A percentile compares a stretch with the other conserved stretches of the same genome.
Evolutionary conservation across 768 basidiomycete species (phyloP).

Genomic region (Boletales sp.): DNA sequence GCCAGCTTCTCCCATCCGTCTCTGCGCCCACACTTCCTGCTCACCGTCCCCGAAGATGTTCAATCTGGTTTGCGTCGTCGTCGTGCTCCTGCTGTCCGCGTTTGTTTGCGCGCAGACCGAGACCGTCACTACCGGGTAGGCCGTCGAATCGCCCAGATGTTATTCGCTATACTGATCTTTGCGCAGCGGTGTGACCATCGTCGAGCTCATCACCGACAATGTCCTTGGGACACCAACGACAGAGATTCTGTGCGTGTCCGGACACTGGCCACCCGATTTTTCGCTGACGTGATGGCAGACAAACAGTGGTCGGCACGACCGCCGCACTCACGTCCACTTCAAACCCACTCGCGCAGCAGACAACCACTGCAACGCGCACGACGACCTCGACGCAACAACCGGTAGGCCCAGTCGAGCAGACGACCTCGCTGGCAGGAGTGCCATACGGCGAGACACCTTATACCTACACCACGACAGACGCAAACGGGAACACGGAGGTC

Average conservation of each 20-base stretch:
- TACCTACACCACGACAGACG: slow-evolving; percentile 45
- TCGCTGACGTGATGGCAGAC: slow-evolving; percentile 12
- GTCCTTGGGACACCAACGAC: slow-evolving; percentile 40
- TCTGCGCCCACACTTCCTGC: not conserved
- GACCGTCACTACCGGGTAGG: slow-evolving; percentile 49
- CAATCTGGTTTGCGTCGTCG: slow-evolving; percentile 6
- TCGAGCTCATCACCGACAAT: slow-evolving; percentile 45
- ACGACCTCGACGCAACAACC: slow-evolving; percentile 16
- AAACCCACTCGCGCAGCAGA: not conserved
- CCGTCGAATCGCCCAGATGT: not conserved
- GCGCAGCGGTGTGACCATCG: slow-evolving; percentile 49
- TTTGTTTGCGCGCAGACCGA: slow-evolving; percentile 41
- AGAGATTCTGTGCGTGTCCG: slow-evolving; percentile 36
- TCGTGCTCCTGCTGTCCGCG: slow-evolving; percentile 17
- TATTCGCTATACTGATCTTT: slow-evolving; percentile 11
- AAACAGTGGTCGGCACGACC: slow-evolving; percentile 8
- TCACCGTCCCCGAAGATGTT: slow-evolving; percentile 17
- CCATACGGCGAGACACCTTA: slow-evolving; percentile 47
- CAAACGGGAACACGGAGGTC: slow-evolving; percentile 24
- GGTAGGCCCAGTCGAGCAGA: slow-evolving; percentile 49
- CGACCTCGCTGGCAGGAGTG: slow-evolving; percentile 34
- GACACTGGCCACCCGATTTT: not conserved
- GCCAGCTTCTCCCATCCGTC: not conserved
- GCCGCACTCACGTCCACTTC: no score
- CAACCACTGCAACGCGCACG: slow-evolving; percentile 8